A percentile compares a stretch with the other conserved stretches of the same genome.
These are phyloP conservation scores for Butyriboletus loyo DNA, from an alignment of 768 basidiomycete genomes.

Conservation along the genomic window DNA sequence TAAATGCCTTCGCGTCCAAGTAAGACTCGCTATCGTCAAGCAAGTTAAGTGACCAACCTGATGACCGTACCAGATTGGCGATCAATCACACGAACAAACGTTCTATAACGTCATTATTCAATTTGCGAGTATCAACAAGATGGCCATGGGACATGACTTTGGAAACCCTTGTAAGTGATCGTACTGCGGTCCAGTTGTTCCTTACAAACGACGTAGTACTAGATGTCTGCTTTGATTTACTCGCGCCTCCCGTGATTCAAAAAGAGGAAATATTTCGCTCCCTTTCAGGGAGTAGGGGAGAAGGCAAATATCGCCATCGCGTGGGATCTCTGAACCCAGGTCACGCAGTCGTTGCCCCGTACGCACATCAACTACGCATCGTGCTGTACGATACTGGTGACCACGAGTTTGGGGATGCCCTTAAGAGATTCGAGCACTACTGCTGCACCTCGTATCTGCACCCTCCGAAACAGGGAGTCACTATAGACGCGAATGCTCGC, in stretches of 20 bases:
- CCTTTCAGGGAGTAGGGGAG: conserved; percentile 34
- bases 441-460: conserved; percentile 49
- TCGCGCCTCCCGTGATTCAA: conserved; percentile 64
- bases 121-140: conserved; percentile 56
- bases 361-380: conserved; percentile 68
- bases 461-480: conserved; percentile 31
- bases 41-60: neutral
- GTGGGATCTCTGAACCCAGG: conserved; percentile 56
- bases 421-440: conserved; percentile 50
- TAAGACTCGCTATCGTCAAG: conserved; percentile 26
- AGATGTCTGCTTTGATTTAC: conserved; percentile 70
- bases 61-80: conserved; percentile 49
- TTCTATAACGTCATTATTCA: conserved; percentile 52
- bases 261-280: conserved; percentile 55
- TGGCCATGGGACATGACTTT: conserved; percentile 58
- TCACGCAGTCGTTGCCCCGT: conserved; percentile 61
- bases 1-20: conserved; percentile 61
- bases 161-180: conserved; percentile 57
- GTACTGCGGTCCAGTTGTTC: conserved; percentile 1
- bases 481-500: conserved; percentile 47
- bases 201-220: conserved; percentile 5
- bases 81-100: conserved; percentile 46
- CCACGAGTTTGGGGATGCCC: conserved; percentile 25
- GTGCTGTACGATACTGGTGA: conserved; percentile 52
- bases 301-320: conserved; percentile 50